Conservation (phyloP, 202 grass and related monocot genomes). For the Thinopyrum obtusiflorum region DNA sequence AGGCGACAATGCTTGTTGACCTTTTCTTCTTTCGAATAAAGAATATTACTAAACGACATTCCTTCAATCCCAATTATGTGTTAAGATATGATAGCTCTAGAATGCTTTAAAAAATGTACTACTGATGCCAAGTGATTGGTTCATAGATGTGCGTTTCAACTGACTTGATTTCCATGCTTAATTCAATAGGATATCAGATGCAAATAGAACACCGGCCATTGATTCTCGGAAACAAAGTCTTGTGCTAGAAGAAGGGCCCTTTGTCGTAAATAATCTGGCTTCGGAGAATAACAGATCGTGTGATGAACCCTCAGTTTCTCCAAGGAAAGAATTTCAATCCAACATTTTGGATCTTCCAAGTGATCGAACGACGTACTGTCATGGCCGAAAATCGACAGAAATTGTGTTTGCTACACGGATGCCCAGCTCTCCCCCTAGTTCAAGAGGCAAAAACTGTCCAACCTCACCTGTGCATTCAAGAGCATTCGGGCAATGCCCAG, state of each 20-base stretch:
- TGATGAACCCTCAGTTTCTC: constrained; percentile 52
- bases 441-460: constrained; percentile 34
- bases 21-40: background rate
- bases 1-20: constrained; percentile 1
- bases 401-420: constrained; percentile 39
- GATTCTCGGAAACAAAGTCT: constrained; percentile 47
- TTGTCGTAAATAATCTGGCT: constrained; percentile 38
- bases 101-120: background rate
- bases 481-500: constrained; percentile 49
- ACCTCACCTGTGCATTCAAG: constrained; percentile 54
- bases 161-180: constrained; percentile 27
- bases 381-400: constrained; percentile 59
- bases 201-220: constrained; percentile 34
- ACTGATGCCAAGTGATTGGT: constrained; percentile 4
- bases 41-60: background rate
- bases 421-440: constrained; percentile 37
- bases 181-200: constrained; percentile 58
- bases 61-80: constrained; percentile 22
- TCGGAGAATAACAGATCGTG: constrained; percentile 36
- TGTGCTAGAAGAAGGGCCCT: constrained; percentile 37
- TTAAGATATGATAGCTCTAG: constrained; percentile 25
- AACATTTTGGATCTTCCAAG: constrained; percentile 48
- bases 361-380: constrained; percentile 33
- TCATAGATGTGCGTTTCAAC: background rate
- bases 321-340: constrained; percentile 50